Evolutionary conservation across 2,329 filamentous ascomycete genomes (phyloP), one percentile per base, ranked within the genome.

Genomic region (Cordyceps pruinosa): DNA sequence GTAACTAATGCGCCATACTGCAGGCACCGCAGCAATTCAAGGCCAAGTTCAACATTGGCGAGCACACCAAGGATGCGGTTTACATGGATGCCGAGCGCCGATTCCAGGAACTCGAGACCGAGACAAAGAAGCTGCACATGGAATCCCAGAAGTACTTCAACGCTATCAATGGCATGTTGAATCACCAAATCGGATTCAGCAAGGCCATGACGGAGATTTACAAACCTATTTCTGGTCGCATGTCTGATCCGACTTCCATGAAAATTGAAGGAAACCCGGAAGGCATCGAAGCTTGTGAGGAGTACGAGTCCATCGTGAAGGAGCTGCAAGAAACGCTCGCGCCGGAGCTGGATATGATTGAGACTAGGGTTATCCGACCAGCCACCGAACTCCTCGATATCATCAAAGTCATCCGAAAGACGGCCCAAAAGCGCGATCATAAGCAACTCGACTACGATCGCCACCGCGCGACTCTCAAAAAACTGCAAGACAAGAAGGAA

Each of bases 81-180:
- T 99, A 97, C 73, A 86, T 89, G 61, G 94, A 99, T 73, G 90
- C 94, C 62, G 94, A 99, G 72, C 85, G 92, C 61, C 87, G 94
- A 49, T 99, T 97, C 70, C 81, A 90, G 63, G 94, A 99, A 76
- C 82, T 99, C 62, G 94, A 99, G 75, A 87, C 79, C 63, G 92
- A 99, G 77, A 97, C 94, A 35, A 97, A 97, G 80, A 93, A 89
- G 73, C 85, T 97, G 30, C 93, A 97, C 75, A 90, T 96, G 77
- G 93, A 97, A 74, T 96, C 90, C 57, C 89, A 92, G 73, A 97
- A 96, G 76, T 99, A 99, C 74, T 97, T 96, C 67, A 86, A 96
- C 55, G 90, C 94, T 70, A 97, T 99, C 76, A 97, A 97, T 76
- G 89, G 88, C 79, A 99, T 99, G 94, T 83, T 99, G 67, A 84